phyloP scores from a whole-genome alignment of 2,329 filamentous ascomycete species.

The Hirsutella thompsonii region DNA sequence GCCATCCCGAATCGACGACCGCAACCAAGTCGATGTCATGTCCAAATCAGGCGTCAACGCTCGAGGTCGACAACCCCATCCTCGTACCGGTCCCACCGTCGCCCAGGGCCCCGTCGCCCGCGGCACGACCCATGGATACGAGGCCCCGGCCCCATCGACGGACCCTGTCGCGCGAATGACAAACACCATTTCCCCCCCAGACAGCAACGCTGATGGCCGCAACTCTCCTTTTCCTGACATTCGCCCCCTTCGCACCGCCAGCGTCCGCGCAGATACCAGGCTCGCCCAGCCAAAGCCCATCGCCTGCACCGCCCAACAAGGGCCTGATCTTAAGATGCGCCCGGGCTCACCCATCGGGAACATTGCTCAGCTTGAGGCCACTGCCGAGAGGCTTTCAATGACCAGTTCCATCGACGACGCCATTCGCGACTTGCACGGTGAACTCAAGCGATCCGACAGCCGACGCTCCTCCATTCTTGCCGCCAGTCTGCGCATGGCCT shows the following conservation, averaged over 20 bases:
- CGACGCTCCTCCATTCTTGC: constrained; percentile 50
- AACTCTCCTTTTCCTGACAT: constrained; percentile 5
- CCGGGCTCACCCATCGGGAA: constrained; percentile 52
- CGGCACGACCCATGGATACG: constrained; percentile 5
- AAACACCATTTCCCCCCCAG: constrained; percentile 4
- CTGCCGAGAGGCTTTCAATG: constrained; percentile 60
- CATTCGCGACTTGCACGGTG: constrained; percentile 59
- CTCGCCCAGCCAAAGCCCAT: constrained; percentile 29
- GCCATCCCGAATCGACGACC: not conserved
- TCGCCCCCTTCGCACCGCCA: constrained; percentile 20
- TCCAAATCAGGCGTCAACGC: too few species aligned
- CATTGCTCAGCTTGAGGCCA: constrained; percentile 62
- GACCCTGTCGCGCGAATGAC: constrained; percentile 4
- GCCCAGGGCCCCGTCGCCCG: constrained; percentile 3
- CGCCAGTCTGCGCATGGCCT: constrained; percentile 25
- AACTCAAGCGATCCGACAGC: constrained; percentile 58
- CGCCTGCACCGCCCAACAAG: constrained; percentile 30
- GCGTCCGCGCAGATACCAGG: constrained; percentile 31
- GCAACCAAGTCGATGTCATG: too few species aligned
- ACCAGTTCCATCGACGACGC: constrained; percentile 67
- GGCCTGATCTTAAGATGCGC: constrained; percentile 47
- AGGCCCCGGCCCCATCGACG: constrained; percentile 2
- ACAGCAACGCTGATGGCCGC: not conserved
- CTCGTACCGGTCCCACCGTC: too few species aligned
- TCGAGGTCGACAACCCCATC: not conserved